Percentiles rank a stretch among this genome's conserved stretches.
These are phyloP conservation scores for Phyllosticta ampelicida DNA, from an alignment of 2,329 filamentous ascomycete species.

Conservation along the genomic window DNA sequence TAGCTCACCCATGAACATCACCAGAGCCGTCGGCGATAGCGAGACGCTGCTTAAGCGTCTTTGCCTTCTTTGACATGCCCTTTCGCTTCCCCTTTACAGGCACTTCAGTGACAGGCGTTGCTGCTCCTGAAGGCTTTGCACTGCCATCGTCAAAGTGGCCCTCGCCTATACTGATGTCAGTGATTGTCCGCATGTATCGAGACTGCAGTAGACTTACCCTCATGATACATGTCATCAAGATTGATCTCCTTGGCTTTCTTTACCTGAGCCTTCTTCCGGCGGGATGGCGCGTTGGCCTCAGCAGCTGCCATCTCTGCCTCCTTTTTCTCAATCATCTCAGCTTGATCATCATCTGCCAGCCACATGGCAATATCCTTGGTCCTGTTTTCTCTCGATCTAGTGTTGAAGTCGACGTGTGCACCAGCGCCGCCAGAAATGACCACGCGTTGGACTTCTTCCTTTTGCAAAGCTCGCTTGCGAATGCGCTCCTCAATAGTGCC, in stretches of 20 bases:
- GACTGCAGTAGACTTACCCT: constrained; percentile 56
- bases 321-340: constrained; percentile 82
- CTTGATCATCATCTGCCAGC: constrained; percentile 95
- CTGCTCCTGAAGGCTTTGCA: constrained; percentile 73
- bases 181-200: not conserved
- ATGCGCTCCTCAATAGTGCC: constrained; percentile 98
- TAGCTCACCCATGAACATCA: constrained; percentile 2
- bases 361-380: constrained; percentile 98
- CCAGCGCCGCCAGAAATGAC: constrained; percentile 81
- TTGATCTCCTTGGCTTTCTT: constrained; percentile 49
- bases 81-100: constrained; percentile 45
- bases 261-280: constrained; percentile 45
- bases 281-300: constrained; percentile 39
- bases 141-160: constrained; percentile 85
- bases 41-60: constrained; percentile 39
- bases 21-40: constrained; percentile 35
- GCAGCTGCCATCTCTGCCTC: constrained; percentile 72
- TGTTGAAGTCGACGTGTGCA: constrained; percentile 91
- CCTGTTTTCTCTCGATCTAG: constrained; percentile 76
- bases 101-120: constrained; percentile 56
- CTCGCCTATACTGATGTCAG: constrained; percentile 53
- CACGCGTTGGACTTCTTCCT: constrained; percentile 96
- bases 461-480: constrained; percentile 89
- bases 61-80: constrained; percentile 40
- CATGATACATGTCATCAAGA: constrained; percentile 97